Percentiles rank a stretch among this genome's conserved stretches.
Conservation (phyloP, 495 filamentous ascomycete species). For the Mycothermus thermophilus region DNA sequence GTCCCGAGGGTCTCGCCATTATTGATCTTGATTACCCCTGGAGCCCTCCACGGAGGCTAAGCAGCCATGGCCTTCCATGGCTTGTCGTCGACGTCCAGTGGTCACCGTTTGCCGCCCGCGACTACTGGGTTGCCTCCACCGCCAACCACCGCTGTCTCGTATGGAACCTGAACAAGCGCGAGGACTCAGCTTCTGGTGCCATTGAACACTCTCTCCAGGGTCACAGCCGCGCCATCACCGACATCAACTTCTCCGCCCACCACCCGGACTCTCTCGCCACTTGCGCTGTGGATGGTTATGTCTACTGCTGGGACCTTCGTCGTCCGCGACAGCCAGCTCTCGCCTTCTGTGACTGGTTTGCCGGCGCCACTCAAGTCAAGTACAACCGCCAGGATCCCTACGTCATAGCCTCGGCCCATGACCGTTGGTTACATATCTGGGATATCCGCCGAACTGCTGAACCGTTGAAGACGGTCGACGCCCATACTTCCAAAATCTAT, state of each 20-base stretch:
- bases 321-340: slow-evolving; percentile 58
- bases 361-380: slow-evolving; percentile 90
- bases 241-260: slow-evolving; percentile 92
- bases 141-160: slow-evolving; percentile 91
- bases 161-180: slow-evolving; percentile 75
- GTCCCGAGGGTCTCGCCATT: slow-evolving; percentile 71
- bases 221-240: slow-evolving; percentile 82
- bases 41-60: slow-evolving; percentile 73
- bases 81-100: slow-evolving; percentile 97
- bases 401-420: slow-evolving; percentile 81
- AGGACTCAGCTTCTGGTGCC: slow-evolving; percentile 51
- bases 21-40: slow-evolving; percentile 89
- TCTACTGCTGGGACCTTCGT: slow-evolving; percentile 87
- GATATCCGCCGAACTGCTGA: slow-evolving; percentile 69
- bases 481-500: slow-evolving; percentile 92
- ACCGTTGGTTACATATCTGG: slow-evolving; percentile 78
- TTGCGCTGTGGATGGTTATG: slow-evolving; percentile 83
- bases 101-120: slow-evolving; percentile 80
- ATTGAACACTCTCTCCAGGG: slow-evolving; percentile 85
- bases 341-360: slow-evolving; percentile 87
- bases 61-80: slow-evolving; percentile 74
- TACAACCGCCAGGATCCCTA: slow-evolving; percentile 79
- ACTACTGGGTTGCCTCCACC: slow-evolving; percentile 88
- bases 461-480: slow-evolving; percentile 69
- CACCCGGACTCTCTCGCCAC: slow-evolving; percentile 82